Conservation (phyloP, 176 grass and related monocot genomes). For the Bolboschoenus planiculmis region DNA sequence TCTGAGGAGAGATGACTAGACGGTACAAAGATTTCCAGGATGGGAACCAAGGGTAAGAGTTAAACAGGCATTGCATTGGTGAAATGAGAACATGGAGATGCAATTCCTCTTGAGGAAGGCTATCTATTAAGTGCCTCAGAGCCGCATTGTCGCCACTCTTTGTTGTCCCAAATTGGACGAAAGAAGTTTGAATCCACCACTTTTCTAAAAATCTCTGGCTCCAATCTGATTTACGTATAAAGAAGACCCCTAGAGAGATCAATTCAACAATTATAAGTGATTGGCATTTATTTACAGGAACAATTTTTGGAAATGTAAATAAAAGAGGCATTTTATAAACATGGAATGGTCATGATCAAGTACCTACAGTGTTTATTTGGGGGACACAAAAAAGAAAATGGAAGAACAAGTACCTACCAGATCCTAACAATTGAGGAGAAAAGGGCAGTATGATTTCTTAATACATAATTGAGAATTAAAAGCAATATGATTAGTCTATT, state of each 20-base stretch:
- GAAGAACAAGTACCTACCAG: background rate
- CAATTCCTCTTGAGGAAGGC: constrained; percentile 49
- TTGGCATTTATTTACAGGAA: background rate
- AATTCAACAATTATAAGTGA: background rate
- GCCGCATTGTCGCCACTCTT: constrained; percentile 81
- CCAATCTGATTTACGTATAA: constrained; percentile 70
- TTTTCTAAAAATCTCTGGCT: constrained; percentile 47
- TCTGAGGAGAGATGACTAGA: constrained; percentile 35
- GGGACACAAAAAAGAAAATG: background rate
- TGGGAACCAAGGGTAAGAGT: constrained; percentile 78
- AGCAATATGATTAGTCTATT: background rate
- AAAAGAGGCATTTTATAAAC: background rate
- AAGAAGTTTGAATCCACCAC: constrained; percentile 90
- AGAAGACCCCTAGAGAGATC: constrained; percentile 52
- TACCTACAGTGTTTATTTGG: background rate
- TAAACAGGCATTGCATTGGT: constrained; percentile 82
- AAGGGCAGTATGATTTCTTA: background rate
- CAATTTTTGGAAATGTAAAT: background rate
- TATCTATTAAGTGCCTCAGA: constrained; percentile 49
- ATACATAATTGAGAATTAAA: background rate
- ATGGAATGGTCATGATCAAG: background rate
- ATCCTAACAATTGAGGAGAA: background rate
- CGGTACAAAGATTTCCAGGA: constrained; percentile 45
- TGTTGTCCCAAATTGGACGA: constrained; percentile 59
- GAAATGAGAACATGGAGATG: constrained; percentile 43